phyloP scores from a whole-genome alignment of 2,329 filamentous ascomycete genomes.

The Aspergillus luchuensis region DNA sequence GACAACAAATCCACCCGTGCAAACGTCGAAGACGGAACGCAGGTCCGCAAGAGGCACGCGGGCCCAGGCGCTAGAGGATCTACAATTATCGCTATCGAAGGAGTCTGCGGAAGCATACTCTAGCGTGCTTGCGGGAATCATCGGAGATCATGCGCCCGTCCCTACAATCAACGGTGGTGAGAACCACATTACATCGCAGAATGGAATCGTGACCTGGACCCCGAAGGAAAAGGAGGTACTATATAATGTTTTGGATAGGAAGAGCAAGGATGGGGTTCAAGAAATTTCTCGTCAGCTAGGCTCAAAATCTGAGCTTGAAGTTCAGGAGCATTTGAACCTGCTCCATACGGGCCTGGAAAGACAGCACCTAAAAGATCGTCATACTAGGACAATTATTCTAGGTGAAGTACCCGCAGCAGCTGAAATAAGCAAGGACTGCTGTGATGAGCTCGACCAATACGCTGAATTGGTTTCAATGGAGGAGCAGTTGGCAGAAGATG shows the following conservation, averaged over 20 bases:
- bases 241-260: conserved; percentile 65
- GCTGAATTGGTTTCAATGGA: conserved; percentile 66
- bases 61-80: conserved; percentile 14
- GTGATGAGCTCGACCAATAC: conserved; percentile 65
- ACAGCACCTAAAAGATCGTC: conserved; percentile 39
- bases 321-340: conserved; percentile 67
- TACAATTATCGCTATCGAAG: conserved; percentile 33
- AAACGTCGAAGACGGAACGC: conserved; percentile 2
- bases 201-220: conserved; percentile 73
- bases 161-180: conserved; percentile 14
- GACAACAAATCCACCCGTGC: not conserved
- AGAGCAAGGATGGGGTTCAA: conserved; percentile 64
- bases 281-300: conserved; percentile 65
- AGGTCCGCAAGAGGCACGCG: conserved; percentile 11
- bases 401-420: conserved; percentile 69
- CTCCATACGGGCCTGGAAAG: conserved; percentile 57
- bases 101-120: conserved; percentile 55
- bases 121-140: conserved; percentile 58
- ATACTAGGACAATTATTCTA: conserved; percentile 46
- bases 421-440: conserved; percentile 70
- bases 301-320: conserved; percentile 74
- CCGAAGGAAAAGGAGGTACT: conserved; percentile 69
- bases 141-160: conserved; percentile 41
- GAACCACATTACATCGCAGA: conserved; percentile 54
- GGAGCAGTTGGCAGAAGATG: conserved; percentile 65